These are phyloP conservation scores for Colletotrichum echinochloae DNA, from an alignment of 2,329 filamentous ascomycete genomes.

Conservation along the genomic window DNA sequence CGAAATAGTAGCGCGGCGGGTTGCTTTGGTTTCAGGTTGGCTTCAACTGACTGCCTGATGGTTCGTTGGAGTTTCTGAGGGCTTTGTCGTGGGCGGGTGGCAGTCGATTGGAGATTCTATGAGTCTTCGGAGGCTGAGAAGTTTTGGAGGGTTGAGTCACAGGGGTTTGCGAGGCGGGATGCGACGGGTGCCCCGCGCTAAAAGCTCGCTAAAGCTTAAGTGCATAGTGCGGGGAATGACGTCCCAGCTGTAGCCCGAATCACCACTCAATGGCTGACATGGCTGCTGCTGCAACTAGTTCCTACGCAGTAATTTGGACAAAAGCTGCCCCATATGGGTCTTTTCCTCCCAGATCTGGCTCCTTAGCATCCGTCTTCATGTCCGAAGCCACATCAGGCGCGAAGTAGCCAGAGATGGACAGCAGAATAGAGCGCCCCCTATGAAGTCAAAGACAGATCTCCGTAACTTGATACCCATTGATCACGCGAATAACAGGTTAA, in stretches of 20 bases:
- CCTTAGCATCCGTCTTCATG: too few species aligned
- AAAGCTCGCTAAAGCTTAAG: constrained; percentile 41
- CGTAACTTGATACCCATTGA: too few species aligned
- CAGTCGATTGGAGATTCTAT: constrained; percentile 6
- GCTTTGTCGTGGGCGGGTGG: not conserved
- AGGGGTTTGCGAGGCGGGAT: constrained; percentile 41
- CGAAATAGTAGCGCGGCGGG: too few species aligned
- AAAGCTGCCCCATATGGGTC: not conserved
- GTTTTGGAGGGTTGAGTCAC: constrained; percentile 42
- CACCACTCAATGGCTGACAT: constrained; percentile 1
- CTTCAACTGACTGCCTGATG: not conserved
- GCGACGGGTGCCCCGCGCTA: constrained; percentile 39
- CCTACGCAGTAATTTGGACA: not conserved
- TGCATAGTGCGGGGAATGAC: constrained; percentile 40
- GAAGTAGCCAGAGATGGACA: too few species aligned
- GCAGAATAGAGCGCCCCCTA: too few species aligned
- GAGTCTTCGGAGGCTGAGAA: constrained; percentile 29
- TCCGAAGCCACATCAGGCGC: too few species aligned
- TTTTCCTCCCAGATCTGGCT: too few species aligned
- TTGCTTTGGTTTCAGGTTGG: not conserved
- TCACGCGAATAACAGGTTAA: not conserved
- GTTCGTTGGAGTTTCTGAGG: not conserved
- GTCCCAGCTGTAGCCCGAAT: constrained; percentile 28
- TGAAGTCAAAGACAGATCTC: not conserved
- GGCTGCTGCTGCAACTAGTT: not conserved